These are phyloP conservation scores for Escallonia herrerae DNA, from an alignment of 129 eudicot species.

Conservation along the genomic window DNA sequence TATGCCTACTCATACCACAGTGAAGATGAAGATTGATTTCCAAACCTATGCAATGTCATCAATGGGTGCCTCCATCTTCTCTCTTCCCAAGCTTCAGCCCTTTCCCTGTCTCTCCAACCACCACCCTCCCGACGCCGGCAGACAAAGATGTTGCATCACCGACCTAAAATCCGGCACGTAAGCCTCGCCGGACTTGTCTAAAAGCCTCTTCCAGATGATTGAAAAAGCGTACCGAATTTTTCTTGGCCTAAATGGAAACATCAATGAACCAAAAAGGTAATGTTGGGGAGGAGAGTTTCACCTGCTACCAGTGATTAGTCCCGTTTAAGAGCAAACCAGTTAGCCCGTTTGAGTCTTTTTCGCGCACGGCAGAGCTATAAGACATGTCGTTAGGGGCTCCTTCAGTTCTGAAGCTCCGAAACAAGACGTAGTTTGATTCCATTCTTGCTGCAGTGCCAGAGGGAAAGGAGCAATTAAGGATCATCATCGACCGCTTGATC, in stretches of 20 bases:
- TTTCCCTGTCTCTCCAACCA: conserved; percentile 49
- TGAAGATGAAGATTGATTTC: conserved; percentile 79
- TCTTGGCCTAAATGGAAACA: conserved; percentile 43
- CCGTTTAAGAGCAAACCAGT: conserved; percentile 39
- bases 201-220: conserved; percentile 21
- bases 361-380: conserved; percentile 51
- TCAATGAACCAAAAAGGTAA: conserved; percentile 38
- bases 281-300: conserved; percentile 43
- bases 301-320: conserved; percentile 51
- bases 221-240: conserved; percentile 38
- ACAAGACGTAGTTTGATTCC: conserved; percentile 48
- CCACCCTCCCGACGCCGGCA: conserved; percentile 48
- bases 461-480: conserved; percentile 64
- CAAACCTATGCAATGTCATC: conserved; percentile 72
- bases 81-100: conserved; percentile 54
- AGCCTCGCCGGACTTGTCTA: conserved; percentile 33
- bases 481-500: conserved; percentile 49
- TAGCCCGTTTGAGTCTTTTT: conserved; percentile 57
- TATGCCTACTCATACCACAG: conserved; percentile 80
- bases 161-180: conserved; percentile 59
- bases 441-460: conserved; percentile 67
- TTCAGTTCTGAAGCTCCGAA: conserved; percentile 39
- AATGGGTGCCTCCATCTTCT: conserved; percentile 51
- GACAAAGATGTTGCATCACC: conserved; percentile 58
- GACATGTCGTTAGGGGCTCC: conserved; percentile 51